Evolutionary conservation across 2,329 filamentous ascomycete species (phyloP).

Genomic region (Penicillium sp.): DNA sequence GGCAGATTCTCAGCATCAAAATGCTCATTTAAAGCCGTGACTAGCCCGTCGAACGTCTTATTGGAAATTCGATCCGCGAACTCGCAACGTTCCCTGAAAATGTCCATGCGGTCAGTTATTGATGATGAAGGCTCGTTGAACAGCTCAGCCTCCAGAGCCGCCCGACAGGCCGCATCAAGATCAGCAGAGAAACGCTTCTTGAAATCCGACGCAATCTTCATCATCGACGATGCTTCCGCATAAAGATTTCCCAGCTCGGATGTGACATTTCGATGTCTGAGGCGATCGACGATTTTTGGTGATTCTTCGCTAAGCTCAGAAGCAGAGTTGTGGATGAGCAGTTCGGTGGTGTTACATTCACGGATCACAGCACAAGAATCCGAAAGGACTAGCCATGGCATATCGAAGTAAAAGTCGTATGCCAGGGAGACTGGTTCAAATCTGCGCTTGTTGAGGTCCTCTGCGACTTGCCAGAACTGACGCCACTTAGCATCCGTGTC

Average conservation of each 20-base stretch:
- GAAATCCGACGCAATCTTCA: constrained; percentile 73
- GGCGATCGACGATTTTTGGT: constrained; percentile 44
- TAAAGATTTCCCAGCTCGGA: constrained; percentile 58
- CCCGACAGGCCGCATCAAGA: constrained; percentile 69
- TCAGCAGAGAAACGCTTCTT: constrained; percentile 71
- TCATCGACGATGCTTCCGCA: constrained; percentile 62
- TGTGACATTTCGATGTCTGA: constrained; percentile 49
- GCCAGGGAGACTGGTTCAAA: constrained; percentile 80
- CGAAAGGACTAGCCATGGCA: constrained; percentile 83
- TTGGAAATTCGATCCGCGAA: constrained; percentile 81
- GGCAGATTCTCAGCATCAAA: constrained; percentile 54
- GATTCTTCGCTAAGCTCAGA: constrained; percentile 42
- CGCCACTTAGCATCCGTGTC: constrained; percentile 85
- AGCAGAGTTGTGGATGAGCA: constrained; percentile 70
- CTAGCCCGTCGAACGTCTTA: constrained; percentile 75
- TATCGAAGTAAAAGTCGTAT: constrained; percentile 70
- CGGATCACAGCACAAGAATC: constrained; percentile 80
- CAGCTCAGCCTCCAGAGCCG: constrained; percentile 71
- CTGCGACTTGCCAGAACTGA: constrained; percentile 81
- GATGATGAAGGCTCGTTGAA: constrained; percentile 73
- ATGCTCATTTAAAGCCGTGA: constrained; percentile 69
- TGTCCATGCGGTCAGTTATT: constrained; percentile 73
- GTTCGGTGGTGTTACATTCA: constrained; percentile 77
- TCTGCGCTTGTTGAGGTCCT: constrained; percentile 83
- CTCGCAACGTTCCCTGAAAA: constrained; percentile 76